Evolutionary conservation across 257 asterid genomes (phyloP).

Genomic region (Solanum paucissectum): DNA sequence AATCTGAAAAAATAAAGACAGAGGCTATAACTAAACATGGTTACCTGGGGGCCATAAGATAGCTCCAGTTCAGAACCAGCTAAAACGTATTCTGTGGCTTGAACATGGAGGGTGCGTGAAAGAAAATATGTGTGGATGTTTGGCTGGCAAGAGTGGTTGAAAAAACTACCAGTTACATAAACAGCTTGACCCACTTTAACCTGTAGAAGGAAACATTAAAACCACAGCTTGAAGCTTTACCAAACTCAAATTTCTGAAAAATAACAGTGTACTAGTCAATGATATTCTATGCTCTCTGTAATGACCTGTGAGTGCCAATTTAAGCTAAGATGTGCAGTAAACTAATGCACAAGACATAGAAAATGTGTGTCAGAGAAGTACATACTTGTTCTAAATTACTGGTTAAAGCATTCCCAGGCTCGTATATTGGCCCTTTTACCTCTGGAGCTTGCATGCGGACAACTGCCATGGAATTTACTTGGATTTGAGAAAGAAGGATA

Average conservation of each 20-base stretch:
- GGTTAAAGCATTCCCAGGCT: conserved; percentile 28
- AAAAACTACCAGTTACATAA: conserved; percentile 67
- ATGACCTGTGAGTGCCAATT: not conserved
- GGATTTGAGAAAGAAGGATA: conserved; percentile 62
- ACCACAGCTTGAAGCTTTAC: not conserved
- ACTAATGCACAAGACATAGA: not conserved
- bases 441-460: conserved; percentile 52
- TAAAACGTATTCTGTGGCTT: conserved; percentile 55
- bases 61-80: conserved; percentile 69
- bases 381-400: conserved; percentile 69
- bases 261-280: not conserved
- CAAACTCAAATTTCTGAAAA: conserved; percentile 4
- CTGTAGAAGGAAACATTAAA: conserved; percentile 25
- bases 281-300: not conserved
- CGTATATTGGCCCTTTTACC: conserved; percentile 23
- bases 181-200: conserved; percentile 91
- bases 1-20: not conserved
- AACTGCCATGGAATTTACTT: conserved; percentile 89
- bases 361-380: not conserved
- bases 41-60: conserved; percentile 82
- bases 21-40: not conserved
- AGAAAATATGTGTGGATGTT: conserved; percentile 70
- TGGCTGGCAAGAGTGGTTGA: conserved; percentile 93
- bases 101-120: conserved; percentile 72
- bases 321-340: not conserved